Conservation (phyloP, 495 filamentous ascomycete species). For the Melanomma pulvis-pyrius region DNA sequence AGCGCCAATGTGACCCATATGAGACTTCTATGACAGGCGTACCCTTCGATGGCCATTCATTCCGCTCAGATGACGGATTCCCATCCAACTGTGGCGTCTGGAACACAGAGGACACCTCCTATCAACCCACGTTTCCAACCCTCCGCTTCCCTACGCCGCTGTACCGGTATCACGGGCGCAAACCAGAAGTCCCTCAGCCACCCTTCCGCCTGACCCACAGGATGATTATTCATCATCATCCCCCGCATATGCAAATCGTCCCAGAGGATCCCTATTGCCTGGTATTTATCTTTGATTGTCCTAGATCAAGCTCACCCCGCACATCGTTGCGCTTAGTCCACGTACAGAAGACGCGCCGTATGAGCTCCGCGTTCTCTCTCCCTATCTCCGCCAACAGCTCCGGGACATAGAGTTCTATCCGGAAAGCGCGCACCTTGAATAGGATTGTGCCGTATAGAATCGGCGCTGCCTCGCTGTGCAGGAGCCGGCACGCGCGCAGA, state of each 20-base stretch:
- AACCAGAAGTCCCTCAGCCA: not conserved
- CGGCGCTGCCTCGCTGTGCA: constrained; percentile 9
- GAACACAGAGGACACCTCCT: too few species aligned
- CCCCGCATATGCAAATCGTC: not conserved
- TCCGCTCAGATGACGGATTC: too few species aligned
- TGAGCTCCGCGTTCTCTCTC: not conserved
- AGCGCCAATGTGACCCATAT: too few species aligned
- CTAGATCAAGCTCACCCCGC: not conserved
- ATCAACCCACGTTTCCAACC: too few species aligned
- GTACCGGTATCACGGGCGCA: too few species aligned
- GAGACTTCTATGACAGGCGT: too few species aligned
- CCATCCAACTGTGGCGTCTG: too few species aligned
- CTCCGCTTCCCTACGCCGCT: too few species aligned
- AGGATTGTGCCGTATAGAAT: constrained; percentile 7
- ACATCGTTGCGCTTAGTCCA: not conserved
- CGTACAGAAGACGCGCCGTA: not conserved
- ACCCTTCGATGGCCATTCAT: too few species aligned
- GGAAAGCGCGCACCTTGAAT: constrained; percentile 5
- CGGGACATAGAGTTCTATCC: not conserved
- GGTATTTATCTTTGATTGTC: not conserved
- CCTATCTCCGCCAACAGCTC: not conserved
- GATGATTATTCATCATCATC: not conserved
- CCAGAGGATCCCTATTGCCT: not conserved
- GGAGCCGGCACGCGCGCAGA: not conserved
- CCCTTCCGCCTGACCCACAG: not conserved